Evolutionary conservation across 345 rosid species (phyloP).

Genomic region (Clausena lansium): DNA sequence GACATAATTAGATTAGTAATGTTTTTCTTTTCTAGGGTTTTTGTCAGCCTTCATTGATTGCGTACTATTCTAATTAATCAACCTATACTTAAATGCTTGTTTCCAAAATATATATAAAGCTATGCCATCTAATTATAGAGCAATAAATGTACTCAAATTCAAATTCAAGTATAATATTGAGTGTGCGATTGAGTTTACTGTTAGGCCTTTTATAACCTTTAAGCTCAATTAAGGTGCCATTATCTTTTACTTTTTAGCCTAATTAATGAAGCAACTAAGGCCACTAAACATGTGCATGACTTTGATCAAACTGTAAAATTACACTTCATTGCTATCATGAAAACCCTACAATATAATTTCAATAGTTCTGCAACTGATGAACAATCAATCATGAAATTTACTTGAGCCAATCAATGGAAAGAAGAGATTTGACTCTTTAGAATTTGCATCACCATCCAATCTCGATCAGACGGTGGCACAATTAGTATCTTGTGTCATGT

Average conservation of each 20-base stretch:
- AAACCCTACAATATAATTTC: not conserved
- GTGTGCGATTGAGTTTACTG: not conserved
- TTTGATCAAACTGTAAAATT: not conserved
- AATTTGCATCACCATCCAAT: not conserved
- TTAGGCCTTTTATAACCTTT: too few species aligned
- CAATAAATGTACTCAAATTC: not conserved
- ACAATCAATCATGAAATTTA: conserved; percentile 3
- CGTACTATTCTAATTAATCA: not conserved
- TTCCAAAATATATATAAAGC: not conserved
- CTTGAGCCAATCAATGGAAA: not conserved
- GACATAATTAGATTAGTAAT: not conserved
- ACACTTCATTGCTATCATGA: not conserved
- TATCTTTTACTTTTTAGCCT: not conserved
- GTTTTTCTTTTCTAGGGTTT: not conserved
- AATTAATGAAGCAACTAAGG: too few species aligned
- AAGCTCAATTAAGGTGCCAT: not conserved
- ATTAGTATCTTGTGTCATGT: not conserved
- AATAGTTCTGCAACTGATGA: not conserved
- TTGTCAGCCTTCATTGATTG: not conserved
- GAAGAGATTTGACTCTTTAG: not conserved
- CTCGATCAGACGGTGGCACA: conserved; percentile 10
- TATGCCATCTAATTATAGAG: not conserved
- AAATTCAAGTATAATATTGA: too few species aligned
- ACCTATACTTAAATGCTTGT: not conserved
- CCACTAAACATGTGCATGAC: not conserved